These are phyloP conservation scores for Aristolochia californica DNA, from an alignment of 164 flowering plant species.

Conservation along the genomic window DNA sequence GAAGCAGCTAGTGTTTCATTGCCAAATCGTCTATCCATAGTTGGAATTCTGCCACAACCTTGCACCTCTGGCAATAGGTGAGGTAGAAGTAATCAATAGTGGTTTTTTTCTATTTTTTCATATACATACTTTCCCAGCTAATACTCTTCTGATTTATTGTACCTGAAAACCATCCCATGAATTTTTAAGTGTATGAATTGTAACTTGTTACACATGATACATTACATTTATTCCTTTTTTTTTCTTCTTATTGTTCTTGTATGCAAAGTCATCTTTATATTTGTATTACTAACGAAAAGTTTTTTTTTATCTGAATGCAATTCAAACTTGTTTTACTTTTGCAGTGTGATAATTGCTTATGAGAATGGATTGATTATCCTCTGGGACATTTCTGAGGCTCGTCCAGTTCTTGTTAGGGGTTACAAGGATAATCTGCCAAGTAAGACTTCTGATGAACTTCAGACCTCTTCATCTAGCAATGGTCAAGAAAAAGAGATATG, in stretches of 20 bases:
- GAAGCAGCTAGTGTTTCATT: slow-evolving; percentile 45
- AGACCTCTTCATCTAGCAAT: slow-evolving; percentile 19
- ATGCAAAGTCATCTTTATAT: too few species aligned
- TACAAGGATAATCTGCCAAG: slow-evolving; percentile 35
- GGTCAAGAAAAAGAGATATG: slow-evolving; percentile 66
- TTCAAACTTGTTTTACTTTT: slow-evolving; percentile 1
- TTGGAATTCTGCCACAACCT: slow-evolving; percentile 84
- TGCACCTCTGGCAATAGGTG: slow-evolving; percentile 64
- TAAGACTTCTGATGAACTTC: slow-evolving; percentile 15
- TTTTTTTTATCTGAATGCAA: background rate
- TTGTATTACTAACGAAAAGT: too few species aligned
- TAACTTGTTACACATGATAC: too few species aligned
- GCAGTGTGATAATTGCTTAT: slow-evolving; percentile 80
- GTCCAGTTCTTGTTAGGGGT: slow-evolving; percentile 48
- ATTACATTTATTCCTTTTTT: too few species aligned
- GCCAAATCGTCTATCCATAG: slow-evolving; percentile 41
- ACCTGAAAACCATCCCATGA: too few species aligned
- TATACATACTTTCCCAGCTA: too few species aligned
- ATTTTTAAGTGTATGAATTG: too few species aligned
- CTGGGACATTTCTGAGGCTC: slow-evolving; percentile 70
- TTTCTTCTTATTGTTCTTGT: too few species aligned
- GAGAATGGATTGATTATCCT: slow-evolving; percentile 62
- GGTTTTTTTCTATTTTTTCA: too few species aligned
- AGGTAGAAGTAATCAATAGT: slow-evolving; percentile 12
- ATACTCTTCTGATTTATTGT: too few species aligned